Evolutionary conservation across 176 grass and related monocot species (phyloP).

Genomic region (Rhynchospora breviuscula): DNA sequence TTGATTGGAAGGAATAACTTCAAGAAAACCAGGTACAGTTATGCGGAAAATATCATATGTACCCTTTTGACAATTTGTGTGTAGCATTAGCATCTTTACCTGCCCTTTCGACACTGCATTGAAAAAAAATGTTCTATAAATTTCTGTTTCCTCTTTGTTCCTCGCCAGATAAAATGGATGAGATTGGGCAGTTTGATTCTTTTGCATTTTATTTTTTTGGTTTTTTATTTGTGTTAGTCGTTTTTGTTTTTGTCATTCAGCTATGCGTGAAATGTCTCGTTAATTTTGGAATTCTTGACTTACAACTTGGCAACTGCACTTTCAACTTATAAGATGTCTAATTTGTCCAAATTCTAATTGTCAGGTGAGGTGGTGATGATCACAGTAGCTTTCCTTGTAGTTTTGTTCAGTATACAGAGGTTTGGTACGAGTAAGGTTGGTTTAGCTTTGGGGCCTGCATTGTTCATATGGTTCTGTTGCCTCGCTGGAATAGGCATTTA

Average conservation of each 20-base stretch:
- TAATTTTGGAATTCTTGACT: not conserved
- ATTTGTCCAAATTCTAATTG: not conserved
- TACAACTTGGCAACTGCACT: not conserved
- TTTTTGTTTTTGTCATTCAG: not conserved
- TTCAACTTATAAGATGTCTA: not conserved
- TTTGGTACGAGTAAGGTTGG: conserved; percentile 95
- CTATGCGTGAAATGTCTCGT: not conserved
- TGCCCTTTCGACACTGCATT: not conserved
- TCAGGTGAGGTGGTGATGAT: conserved; percentile 97
- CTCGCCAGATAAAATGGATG: not conserved
- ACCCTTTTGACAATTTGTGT: not conserved
- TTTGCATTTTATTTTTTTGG: not conserved
- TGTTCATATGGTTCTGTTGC: conserved; percentile 98
- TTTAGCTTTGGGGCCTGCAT: conserved; percentile 67
- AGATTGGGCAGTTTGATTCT: not conserved
- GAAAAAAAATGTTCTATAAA: not conserved
- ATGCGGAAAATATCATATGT: not conserved
- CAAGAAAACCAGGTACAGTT: not conserved
- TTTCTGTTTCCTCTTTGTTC: not conserved
- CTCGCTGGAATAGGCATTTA: conserved; percentile 83
- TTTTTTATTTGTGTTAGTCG: not conserved
- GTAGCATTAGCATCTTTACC: not conserved
- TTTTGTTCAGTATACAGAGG: conserved; percentile 84
- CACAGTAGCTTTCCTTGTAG: conserved; percentile 69
- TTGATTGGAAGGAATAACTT: not conserved